Percentiles rank a stretch among this genome's conserved stretches.
Conservation (phyloP, 2,329 filamentous ascomycete species). For the Fusarium dlaminii region DNA sequence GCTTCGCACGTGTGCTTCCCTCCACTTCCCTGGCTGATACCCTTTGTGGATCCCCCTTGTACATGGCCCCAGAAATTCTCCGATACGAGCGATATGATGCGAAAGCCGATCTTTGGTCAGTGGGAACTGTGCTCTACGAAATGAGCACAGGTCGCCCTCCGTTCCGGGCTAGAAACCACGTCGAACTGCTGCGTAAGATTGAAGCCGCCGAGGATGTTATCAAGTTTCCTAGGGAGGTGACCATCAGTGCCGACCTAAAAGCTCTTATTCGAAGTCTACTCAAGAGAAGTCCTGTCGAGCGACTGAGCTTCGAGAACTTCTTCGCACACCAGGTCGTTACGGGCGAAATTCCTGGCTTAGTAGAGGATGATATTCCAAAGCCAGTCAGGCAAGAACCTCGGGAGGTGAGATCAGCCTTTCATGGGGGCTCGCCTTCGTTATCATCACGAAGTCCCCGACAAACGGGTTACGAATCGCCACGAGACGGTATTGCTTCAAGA, state of each 20-base stretch:
- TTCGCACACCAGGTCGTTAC: slow-evolving; percentile 80
- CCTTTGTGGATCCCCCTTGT: slow-evolving; percentile 93
- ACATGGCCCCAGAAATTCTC: slow-evolving; percentile 98
- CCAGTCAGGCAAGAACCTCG: slow-evolving; percentile 49
- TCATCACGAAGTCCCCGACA: slow-evolving; percentile 49
- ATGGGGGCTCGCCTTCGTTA: slow-evolving; percentile 42
- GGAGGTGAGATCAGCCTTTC: slow-evolving; percentile 49
- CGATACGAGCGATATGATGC: slow-evolving; percentile 98
- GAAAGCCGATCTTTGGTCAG: slow-evolving; percentile 97
- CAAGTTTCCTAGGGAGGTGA: slow-evolving; percentile 78
- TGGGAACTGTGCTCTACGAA: slow-evolving; percentile 94
- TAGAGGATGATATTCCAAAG: slow-evolving; percentile 76
- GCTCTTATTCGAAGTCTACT: slow-evolving; percentile 80
- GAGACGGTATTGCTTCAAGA: slow-evolving; percentile 47
- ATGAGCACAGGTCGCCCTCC: slow-evolving; percentile 93
- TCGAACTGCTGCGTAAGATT: slow-evolving; percentile 91
- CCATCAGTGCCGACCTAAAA: slow-evolving; percentile 81
- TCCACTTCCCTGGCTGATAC: slow-evolving; percentile 94
- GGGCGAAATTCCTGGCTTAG: slow-evolving; percentile 80
- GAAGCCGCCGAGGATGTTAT: slow-evolving; percentile 89
- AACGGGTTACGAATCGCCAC: slow-evolving; percentile 49
- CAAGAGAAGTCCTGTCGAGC: slow-evolving; percentile 85
- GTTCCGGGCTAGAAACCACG: slow-evolving; percentile 92
- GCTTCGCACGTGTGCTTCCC: slow-evolving; percentile 93
- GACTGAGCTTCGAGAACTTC: slow-evolving; percentile 86